phyloP scores from a whole-genome alignment of 768 basidiomycete genomes.

The Macrocybe gigantea region DNA sequence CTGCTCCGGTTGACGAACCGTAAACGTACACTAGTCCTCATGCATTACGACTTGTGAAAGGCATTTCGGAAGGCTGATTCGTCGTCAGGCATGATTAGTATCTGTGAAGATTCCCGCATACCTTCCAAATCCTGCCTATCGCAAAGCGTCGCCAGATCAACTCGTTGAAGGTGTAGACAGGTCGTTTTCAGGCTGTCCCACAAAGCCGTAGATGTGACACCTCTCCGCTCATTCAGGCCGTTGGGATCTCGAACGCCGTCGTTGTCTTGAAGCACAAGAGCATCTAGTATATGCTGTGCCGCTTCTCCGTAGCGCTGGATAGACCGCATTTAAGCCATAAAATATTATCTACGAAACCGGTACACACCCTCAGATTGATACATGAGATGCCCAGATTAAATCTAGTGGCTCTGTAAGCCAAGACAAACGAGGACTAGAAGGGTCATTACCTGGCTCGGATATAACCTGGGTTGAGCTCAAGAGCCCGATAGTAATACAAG shows the following conservation, averaged over 20 bases:
- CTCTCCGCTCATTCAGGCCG: conserved; percentile 47
- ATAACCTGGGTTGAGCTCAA: conserved; percentile 84
- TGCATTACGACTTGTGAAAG: conserved; percentile 15
- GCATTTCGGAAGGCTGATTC: conserved; percentile 23
- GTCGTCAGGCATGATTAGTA: background rate
- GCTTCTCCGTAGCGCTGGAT: conserved; percentile 74
- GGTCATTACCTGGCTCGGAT: conserved; percentile 75
- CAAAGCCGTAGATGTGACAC: conserved; percentile 69
- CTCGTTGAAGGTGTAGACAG: conserved; percentile 73
- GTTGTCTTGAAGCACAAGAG: conserved; percentile 82
- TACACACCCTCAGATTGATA: conserved; percentile 73
- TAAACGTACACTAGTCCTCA: conserved; percentile 4
- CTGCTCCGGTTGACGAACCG: background rate
- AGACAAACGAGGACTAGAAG: conserved; percentile 1
- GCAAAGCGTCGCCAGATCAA: conserved; percentile 73
- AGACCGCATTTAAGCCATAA: conserved; percentile 18
- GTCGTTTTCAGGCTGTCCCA: conserved; percentile 89
- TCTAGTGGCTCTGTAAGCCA: conserved; percentile 30
- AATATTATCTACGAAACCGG: conserved; percentile 3
- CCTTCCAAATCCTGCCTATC: conserved; percentile 67
- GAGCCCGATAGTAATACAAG: conserved; percentile 78
- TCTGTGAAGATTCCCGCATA: conserved; percentile 13
- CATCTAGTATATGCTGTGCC: conserved; percentile 81
- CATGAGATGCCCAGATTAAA: conserved; percentile 93
- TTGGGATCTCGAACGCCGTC: conserved; percentile 57